These are phyloP conservation scores for Metahyphopichia silvanorum DNA, from an alignment of 805 yeast species.

Conservation along the genomic window DNA sequence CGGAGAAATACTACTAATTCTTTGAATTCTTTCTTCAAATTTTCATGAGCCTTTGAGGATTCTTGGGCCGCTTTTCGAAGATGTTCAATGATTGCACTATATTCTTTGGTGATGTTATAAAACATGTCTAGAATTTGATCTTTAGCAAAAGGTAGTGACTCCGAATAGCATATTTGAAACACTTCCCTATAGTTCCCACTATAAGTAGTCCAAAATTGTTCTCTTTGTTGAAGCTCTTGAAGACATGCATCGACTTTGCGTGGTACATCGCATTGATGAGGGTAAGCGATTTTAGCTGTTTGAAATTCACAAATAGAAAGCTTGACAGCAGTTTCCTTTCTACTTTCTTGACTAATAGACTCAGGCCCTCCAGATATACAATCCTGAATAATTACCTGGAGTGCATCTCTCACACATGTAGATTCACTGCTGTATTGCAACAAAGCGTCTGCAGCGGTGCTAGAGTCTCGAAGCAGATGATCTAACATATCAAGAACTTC, in stretches of 20 bases:
- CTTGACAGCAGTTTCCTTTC: slow-evolving; percentile 40
- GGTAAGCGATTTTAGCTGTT: too few relatives aligned
- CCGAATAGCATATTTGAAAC: slow-evolving; percentile 50
- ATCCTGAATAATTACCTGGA: slow-evolving; percentile 33
- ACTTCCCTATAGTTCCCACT: slow-evolving; percentile 62
- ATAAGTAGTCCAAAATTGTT: slow-evolving; percentile 74
- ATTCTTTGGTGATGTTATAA: slow-evolving; percentile 40
- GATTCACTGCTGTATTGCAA: too few relatives aligned
- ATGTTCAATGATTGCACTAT: slow-evolving; percentile 8
- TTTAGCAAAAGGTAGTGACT: slow-evolving; percentile 49
- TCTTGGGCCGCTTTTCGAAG: slow-evolving; percentile 3
- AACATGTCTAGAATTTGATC: slow-evolving; percentile 47
- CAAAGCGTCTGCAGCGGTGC: too few relatives aligned
- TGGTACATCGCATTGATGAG: slow-evolving; percentile 17
- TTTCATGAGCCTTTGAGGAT: too few relatives aligned
- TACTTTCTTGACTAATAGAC: too few relatives aligned
- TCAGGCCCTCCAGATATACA: too few relatives aligned
- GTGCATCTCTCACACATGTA: slow-evolving; percentile 38
- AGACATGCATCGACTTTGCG: slow-evolving; percentile 35
- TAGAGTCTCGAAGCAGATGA: not conserved
- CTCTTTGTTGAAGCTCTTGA: slow-evolving; percentile 33
- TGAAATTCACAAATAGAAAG: slow-evolving; percentile 56
- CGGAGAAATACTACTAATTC: too few relatives aligned
- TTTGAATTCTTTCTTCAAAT: too few relatives aligned
- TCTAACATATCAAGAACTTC: too few relatives aligned